phyloP scores from a whole-genome alignment of 2,329 filamentous ascomycete genomes.

The Alternaria sp. region DNA sequence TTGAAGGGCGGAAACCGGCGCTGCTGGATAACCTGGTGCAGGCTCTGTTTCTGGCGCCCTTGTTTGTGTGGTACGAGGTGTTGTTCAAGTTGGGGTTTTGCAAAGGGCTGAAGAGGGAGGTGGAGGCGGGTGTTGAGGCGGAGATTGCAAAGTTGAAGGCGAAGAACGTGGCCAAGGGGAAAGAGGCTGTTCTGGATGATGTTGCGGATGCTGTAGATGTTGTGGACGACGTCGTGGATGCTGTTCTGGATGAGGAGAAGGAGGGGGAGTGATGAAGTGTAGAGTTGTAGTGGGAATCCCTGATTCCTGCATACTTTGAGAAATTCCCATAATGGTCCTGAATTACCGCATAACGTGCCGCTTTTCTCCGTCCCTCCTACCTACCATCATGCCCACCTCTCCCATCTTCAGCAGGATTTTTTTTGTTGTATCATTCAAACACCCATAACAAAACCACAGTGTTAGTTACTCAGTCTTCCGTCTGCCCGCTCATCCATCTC shows the following conservation, averaged over 20 bases:
- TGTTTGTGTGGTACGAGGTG: conserved; percentile 96
- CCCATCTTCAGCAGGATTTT: too few relatives aligned
- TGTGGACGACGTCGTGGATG: background rate
- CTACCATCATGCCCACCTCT: too few relatives aligned
- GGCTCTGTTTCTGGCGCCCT: conserved; percentile 87
- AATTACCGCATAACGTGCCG: background rate
- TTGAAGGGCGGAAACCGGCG: conserved; percentile 85
- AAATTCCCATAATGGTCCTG: too few relatives aligned
- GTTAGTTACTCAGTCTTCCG: background rate
- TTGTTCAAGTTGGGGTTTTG: conserved; percentile 90
- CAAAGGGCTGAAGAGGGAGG: conserved; percentile 59
- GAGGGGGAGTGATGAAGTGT: background rate
- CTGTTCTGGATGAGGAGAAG: background rate
- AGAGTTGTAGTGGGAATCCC: too few relatives aligned
- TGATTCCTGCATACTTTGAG: background rate
- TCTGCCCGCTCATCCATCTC: too few relatives aligned
- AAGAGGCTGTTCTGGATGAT: conserved; percentile 1
- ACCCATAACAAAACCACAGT: background rate
- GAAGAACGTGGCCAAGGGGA: conserved; percentile 42
- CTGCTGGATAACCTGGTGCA: conserved; percentile 90
- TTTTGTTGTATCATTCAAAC: too few relatives aligned
- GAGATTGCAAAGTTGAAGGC: conserved; percentile 59
- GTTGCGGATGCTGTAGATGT: background rate
- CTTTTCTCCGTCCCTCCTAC: background rate
- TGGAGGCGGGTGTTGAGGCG: conserved; percentile 52